Percentiles rank a stretch among this genome's conserved stretches.
These are phyloP conservation scores for Puccinia horiana DNA, from an alignment of 1,284 basidiomycete genomes.

Conservation along the genomic window DNA sequence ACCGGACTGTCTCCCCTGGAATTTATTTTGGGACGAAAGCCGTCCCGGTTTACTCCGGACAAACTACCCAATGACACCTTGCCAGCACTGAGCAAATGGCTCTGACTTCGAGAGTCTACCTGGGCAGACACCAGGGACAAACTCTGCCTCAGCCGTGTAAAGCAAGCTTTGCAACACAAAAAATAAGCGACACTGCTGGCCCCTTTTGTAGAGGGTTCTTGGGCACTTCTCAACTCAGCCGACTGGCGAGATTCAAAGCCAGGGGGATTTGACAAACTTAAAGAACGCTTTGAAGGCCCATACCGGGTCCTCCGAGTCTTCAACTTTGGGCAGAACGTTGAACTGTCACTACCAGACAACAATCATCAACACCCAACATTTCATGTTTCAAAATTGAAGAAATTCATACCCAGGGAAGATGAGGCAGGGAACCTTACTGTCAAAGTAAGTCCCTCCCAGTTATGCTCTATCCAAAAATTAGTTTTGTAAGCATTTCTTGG, in stretches of 20 bases:
- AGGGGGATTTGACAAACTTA: background rate
- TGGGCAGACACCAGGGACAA: background rate
- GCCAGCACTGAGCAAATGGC: background rate
- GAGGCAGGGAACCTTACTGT: too few species aligned
- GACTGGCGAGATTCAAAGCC: background rate
- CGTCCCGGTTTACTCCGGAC: background rate
- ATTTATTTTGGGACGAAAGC: conserved; percentile 50
- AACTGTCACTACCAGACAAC: too few species aligned
- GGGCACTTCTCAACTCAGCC: background rate
- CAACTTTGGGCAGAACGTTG: background rate
- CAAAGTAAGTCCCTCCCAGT: too few species aligned
- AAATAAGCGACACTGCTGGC: background rate
- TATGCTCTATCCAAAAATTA: too few species aligned
- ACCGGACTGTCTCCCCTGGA: conserved; percentile 50
- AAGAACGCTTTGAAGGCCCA: background rate
- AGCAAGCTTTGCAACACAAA: background rate
- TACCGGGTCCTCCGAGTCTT: background rate
- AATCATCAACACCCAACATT: too few species aligned
- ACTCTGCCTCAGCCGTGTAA: background rate
- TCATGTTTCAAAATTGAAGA: too few species aligned
- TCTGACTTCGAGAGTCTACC: background rate
- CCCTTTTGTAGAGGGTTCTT: background rate
- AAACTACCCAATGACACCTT: background rate
- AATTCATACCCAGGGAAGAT: too few species aligned
- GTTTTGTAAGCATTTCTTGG: too few species aligned